Evolutionary conservation across 805 yeast genomes (phyloP), one percentile per base, ranked within the genome.

Genomic region (Kodamaea restingae): DNA sequence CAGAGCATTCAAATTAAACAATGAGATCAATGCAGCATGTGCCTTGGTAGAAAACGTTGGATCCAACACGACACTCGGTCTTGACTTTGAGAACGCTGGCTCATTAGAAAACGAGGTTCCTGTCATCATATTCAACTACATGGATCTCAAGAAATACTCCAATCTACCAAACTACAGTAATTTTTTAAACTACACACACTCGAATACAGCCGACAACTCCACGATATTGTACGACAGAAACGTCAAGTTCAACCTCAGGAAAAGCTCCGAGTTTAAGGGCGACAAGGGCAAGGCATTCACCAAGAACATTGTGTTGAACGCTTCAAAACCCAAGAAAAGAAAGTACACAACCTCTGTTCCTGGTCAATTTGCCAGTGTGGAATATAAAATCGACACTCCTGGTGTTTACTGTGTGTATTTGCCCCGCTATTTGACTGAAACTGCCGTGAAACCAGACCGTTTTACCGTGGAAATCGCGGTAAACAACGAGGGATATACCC

Each of bases 391-490:
- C 24, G 18, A 32, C 2, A 11, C 14, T 9, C 35, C 37, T 2
- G 45, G 48, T 10, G 40, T 35, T 15, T 45, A 45, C 42, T 45
- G 48, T 37, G 33, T 45, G 33, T 45, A 45, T 35, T 14, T 42
- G 24, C 48, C 48, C 8, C 30, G 41, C 9, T 42, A 39, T 34
- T 21, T 14, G 18, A 32, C 21, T 25, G 18, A 8, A 18, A 14
- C 11, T 36, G 35, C 28, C 7, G 32, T 25, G 15, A 18, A 21
- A 9, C 45, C 45, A 3, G 33, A 36, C 15, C 26, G 32, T 2
- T 45, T 29, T 27, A 15, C 18, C 2, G 40, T 34, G 12, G n/a
- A 25, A 4, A 38, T 45, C n/a, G 18, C 30, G 14, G 35, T 45
- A 6, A 9, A 15, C 6, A 37, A 42, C 15, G 47, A 44, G 34